Evolutionary conservation across 306 rosid species (phyloP).

Genomic region (Trichosanthes truncata): DNA sequence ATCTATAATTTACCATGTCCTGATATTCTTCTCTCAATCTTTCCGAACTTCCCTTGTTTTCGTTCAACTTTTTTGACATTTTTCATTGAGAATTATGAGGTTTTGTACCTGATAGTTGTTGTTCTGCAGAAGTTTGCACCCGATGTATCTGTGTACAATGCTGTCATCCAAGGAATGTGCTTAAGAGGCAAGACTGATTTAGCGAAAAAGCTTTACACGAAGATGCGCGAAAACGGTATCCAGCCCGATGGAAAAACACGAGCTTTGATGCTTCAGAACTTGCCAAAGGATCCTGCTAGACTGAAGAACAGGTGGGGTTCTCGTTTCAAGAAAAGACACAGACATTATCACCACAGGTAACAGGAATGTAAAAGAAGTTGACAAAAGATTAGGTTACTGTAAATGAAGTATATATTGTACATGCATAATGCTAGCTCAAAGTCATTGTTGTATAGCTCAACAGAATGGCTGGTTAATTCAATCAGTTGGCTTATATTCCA

Average conservation of each 20-base stretch:
- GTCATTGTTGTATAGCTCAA: neutral
- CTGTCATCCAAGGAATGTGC: conserved; percentile 76
- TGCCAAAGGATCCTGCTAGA: conserved; percentile 10
- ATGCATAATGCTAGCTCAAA: neutral
- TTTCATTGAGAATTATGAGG: neutral
- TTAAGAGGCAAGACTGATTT: conserved; percentile 39
- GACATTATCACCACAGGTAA: neutral
- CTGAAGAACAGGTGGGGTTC: conserved; percentile 16
- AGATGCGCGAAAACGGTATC: conserved; percentile 45
- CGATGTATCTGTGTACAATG: conserved; percentile 54
- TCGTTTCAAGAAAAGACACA: conserved; percentile 15
- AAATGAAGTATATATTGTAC: neutral
- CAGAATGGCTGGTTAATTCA: neutral
- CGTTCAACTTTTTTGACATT: neutral
- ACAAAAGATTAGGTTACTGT: neutral
- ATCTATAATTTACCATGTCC: neutral
- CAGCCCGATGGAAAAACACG: conserved; percentile 72
- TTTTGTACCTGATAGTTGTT: neutral
- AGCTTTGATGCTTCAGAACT: conserved; percentile 55
- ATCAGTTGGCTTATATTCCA: neutral
- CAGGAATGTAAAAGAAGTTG: neutral
- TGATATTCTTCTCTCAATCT: neutral
- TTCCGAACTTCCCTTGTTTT: neutral
- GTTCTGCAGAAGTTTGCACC: conserved; percentile 36
- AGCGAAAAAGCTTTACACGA: conserved; percentile 46